These are phyloP conservation scores for Mucor sp. DNA, from an alignment of 371 early-diverging fungal genomes.

Conservation along the genomic window DNA sequence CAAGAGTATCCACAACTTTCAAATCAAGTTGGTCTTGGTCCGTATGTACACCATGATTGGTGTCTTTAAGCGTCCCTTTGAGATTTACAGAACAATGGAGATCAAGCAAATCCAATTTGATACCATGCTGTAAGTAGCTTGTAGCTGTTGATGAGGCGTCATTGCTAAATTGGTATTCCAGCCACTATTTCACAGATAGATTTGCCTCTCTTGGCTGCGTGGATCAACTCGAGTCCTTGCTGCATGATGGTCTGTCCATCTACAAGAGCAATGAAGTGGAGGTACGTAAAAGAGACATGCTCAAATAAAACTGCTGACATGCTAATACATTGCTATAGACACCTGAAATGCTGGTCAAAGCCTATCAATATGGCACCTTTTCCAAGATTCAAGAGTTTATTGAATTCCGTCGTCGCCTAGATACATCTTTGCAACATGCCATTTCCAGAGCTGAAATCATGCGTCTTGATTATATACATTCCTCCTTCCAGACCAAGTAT, in stretches of 20 bases:
- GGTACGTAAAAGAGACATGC: conserved; percentile 24
- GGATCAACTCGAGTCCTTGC: conserved; percentile 53
- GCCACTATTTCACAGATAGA: conserved; percentile 71
- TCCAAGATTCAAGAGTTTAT: conserved; percentile 91
- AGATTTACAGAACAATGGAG: conserved; percentile 74
- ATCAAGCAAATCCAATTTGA: conserved; percentile 91
- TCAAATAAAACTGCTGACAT: not conserved
- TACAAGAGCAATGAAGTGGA: conserved; percentile 78
- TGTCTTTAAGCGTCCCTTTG: conserved; percentile 64
- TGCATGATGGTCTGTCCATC: conserved; percentile 63
- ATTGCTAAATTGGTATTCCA: conserved; percentile 14
- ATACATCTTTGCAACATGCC: conserved; percentile 73
- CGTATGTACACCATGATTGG: conserved; percentile 76
- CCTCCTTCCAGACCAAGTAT: conserved; percentile 56
- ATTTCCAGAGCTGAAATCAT: conserved; percentile 58
- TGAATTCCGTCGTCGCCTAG: conserved; percentile 74
- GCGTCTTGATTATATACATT: conserved; percentile 58
- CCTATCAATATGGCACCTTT: conserved; percentile 83
- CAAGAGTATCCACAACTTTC: conserved; percentile 78
- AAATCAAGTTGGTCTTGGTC: conserved; percentile 81
- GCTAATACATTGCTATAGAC: conserved; percentile 49
- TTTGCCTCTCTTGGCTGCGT: conserved; percentile 59
- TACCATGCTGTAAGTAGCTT: conserved; percentile 70
- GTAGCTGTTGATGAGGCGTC: not conserved
- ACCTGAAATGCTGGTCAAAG: conserved; percentile 85